Percentiles rank a stretch among this genome's conserved stretches.
Evolutionary conservation across 1,284 basidiomycete species (phyloP).

Genomic region (Clitocybe nebularis): DNA sequence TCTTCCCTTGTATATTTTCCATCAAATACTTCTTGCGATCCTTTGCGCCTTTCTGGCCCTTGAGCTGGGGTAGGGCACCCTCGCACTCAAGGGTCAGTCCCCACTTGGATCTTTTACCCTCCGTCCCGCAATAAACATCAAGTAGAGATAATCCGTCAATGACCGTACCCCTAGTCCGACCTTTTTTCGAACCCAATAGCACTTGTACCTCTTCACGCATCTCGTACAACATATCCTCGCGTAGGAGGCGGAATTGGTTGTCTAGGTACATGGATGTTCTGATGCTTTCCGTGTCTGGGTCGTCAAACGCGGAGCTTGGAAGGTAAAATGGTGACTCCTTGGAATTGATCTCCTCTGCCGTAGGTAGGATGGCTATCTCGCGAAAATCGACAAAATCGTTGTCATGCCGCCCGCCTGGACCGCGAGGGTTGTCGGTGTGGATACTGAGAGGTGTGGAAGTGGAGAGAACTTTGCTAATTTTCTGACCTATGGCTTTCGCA

Average conservation of each 20-base stretch:
- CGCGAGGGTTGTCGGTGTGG: slow-evolving; percentile 20
- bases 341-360: slow-evolving; percentile 50
- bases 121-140: slow-evolving; percentile 33
- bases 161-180: slow-evolving; percentile 36
- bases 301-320: slow-evolving; percentile 37
- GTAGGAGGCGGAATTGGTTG: slow-evolving; percentile 59
- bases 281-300: slow-evolving; percentile 30
- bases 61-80: slow-evolving; percentile 40
- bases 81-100: slow-evolving; percentile 41
- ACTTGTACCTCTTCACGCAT: slow-evolving; percentile 56
- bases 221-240: slow-evolving; percentile 66
- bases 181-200: slow-evolving; percentile 41
- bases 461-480: slow-evolving; percentile 40
- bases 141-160: slow-evolving; percentile 36
- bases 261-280: slow-evolving; percentile 50
- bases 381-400: slow-evolving; percentile 61
- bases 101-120: slow-evolving; percentile 38
- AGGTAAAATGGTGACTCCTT: slow-evolving; percentile 44
- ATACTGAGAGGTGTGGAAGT: slow-evolving; percentile 21
- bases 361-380: slow-evolving; percentile 54
- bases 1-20: slow-evolving; percentile 40
- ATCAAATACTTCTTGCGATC: slow-evolving; percentile 33
- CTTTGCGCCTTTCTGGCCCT: slow-evolving; percentile 25
- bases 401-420: slow-evolving; percentile 61
- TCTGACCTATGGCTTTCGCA: slow-evolving; percentile 32